Conservation (phyloP, 176 grass and related monocot species). For the Carex littledalei region DNA sequence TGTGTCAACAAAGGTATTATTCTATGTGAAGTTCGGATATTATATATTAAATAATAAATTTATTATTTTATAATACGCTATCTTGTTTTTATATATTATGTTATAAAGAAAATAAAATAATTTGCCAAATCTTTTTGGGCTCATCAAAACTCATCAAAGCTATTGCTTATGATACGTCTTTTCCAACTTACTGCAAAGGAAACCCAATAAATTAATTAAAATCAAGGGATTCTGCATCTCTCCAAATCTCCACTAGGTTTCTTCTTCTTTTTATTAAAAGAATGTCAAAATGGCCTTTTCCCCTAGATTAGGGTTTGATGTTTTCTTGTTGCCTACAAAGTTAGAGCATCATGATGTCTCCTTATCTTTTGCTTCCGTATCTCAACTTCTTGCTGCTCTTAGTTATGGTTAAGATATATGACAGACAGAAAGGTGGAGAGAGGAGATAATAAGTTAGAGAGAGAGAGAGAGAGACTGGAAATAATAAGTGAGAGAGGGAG, state of each 20-base stretch:
- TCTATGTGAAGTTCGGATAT: conserved; percentile 1
- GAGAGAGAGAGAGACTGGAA: conserved; percentile 28
- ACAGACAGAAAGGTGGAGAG: not conserved
- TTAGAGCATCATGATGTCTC: conserved; percentile 20
- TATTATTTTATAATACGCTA: conserved; percentile 10
- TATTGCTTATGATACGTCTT: conserved; percentile 56
- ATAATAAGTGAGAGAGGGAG: conserved; percentile 30
- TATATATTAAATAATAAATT: not conserved
- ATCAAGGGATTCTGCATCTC: conserved; percentile 12
- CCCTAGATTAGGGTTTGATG: conserved; percentile 34
- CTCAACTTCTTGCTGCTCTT: conserved; percentile 37
- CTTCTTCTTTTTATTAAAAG: conserved; percentile 5
- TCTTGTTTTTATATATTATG: not conserved
- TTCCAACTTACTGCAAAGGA: conserved; percentile 42
- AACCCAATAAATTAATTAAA: conserved; percentile 24
- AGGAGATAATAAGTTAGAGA: conserved; percentile 25
- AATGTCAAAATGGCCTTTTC: conserved; percentile 13
- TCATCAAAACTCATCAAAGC: conserved; percentile 34
- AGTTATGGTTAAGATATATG: conserved; percentile 30
- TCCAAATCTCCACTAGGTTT: conserved; percentile 2
- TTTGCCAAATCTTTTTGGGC: conserved; percentile 22
- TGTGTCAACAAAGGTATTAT: conserved; percentile 9
- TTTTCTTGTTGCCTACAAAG: conserved; percentile 23
- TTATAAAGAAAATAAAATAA: not conserved
- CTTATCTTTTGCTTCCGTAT: conserved; percentile 11